Conservation (phyloP, 177 flowering plant genomes). For the Vitis hybrid region DNA sequence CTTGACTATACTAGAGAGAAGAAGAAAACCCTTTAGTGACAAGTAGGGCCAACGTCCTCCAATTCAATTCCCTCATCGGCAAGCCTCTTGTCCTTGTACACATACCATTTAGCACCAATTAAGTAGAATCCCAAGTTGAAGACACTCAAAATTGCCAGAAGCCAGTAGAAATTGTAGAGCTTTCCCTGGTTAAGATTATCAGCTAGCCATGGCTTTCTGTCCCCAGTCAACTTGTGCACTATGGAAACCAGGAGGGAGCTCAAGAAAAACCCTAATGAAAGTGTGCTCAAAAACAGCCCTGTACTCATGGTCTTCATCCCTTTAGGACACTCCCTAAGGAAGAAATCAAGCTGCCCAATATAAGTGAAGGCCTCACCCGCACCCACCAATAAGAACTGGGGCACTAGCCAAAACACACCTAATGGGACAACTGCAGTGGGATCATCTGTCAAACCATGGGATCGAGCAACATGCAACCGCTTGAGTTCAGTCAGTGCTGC, state of each 20-base stretch:
- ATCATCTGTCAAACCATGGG: constrained; percentile 32
- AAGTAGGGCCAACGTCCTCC: constrained; percentile 38
- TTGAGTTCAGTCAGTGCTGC: constrained; percentile 71
- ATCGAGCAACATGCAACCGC: constrained; percentile 41
- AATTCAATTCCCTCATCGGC: constrained; percentile 60
- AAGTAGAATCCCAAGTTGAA: constrained; percentile 51
- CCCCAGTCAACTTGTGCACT: constrained; percentile 55
- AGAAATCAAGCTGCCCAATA: constrained; percentile 80
- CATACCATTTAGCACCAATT: constrained; percentile 58
- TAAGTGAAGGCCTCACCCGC: constrained; percentile 83
- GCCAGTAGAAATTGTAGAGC: constrained; percentile 78
- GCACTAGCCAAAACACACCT: constrained; percentile 71
- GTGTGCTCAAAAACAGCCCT: constrained; percentile 74
- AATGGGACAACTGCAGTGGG: constrained; percentile 44
- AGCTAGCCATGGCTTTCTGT: constrained; percentile 59
- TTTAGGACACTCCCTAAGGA: constrained; percentile 81
- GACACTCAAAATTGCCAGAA: constrained; percentile 54
- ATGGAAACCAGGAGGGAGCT: constrained; percentile 67
- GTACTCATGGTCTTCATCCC: constrained; percentile 98
- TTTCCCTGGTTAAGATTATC: constrained; percentile 69
- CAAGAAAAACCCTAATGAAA: constrained; percentile 74
- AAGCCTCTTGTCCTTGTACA: constrained; percentile 65
- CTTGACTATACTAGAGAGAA: not conserved
- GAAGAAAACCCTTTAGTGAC: constrained; percentile 19
- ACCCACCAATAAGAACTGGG: constrained; percentile 80